These are phyloP conservation scores for Aspergillus arachidicola DNA, from an alignment of 2,329 filamentous ascomycete genomes.

Conservation along the genomic window DNA sequence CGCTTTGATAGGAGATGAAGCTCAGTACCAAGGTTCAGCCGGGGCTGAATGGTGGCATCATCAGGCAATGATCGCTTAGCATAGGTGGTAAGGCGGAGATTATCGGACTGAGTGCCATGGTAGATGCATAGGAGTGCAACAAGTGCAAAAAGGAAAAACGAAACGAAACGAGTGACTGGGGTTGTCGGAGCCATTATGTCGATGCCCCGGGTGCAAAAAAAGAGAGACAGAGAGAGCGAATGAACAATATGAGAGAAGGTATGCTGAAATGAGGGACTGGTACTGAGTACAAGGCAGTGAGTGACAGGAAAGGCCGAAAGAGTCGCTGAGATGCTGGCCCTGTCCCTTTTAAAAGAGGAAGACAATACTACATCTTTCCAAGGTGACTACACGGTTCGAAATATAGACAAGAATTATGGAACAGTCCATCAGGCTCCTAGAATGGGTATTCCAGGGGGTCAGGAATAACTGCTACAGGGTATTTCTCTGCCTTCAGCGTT, in stretches of 20 bases:
- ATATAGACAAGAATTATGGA: neutral
- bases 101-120: neutral
- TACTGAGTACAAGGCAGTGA: neutral
- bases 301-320: neutral
- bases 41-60: neutral
- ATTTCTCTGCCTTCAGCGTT: neutral
- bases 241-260: neutral
- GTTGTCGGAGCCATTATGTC: neutral
- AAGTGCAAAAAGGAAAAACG: neutral
- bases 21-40: neutral
- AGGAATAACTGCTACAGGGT: neutral
- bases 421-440: neutral
- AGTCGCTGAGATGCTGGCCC: neutral
- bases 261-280: neutral
- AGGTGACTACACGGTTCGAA: neutral
- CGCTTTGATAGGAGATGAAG: neutral
- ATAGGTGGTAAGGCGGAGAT: neutral
- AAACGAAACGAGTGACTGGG: neutral
- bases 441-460: neutral
- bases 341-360: neutral
- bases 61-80: neutral
- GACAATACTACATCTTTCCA: neutral
- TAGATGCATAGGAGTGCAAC: neutral
- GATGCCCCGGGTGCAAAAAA: neutral
- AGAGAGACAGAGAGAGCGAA: neutral